phyloP scores from a whole-genome alignment of 495 filamentous ascomycete genomes.

The Podospora pseudoanserina region DNA sequence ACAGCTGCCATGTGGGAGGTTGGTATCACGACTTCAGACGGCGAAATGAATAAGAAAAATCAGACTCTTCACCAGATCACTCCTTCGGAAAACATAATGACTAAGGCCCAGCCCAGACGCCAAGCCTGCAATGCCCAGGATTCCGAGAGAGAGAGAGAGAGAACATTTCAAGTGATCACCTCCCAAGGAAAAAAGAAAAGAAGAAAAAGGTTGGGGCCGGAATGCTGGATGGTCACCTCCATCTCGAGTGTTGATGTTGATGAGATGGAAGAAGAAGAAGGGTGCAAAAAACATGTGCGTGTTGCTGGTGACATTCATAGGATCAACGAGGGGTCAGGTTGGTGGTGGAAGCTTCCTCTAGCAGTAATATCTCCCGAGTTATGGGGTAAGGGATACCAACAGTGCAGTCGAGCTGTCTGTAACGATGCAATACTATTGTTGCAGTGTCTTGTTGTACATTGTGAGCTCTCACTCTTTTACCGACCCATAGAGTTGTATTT shows the following conservation, averaged over 20 bases:
- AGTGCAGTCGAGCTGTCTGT: background rate
- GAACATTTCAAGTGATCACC: background rate
- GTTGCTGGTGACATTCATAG: background rate
- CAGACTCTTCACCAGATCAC: background rate
- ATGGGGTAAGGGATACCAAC: background rate
- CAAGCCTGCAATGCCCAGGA: conserved; percentile 1
- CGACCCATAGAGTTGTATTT: conserved; percentile 31
- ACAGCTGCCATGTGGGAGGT: conserved; percentile 3
- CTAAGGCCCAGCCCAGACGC: background rate
- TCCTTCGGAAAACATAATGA: background rate
- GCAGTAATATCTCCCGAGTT: conserved; percentile 2
- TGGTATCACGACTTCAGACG: conserved; percentile 3
- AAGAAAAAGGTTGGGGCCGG: background rate
- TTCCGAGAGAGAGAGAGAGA: background rate
- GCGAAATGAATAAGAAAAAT: background rate
- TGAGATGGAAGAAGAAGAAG: background rate
- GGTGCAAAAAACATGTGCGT: background rate
- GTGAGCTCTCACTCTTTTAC: conserved; percentile 15
- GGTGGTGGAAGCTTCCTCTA: background rate
- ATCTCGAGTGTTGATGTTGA: background rate
- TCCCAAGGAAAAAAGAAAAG: background rate
- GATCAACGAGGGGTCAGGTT: background rate
- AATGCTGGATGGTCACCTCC: background rate
- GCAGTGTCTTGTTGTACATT: background rate
- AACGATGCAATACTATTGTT: background rate